These are phyloP conservation scores for Paramecium tetraurelia DNA, from an alignment of 73 alveolate species.

Conservation along the genomic window DNA sequence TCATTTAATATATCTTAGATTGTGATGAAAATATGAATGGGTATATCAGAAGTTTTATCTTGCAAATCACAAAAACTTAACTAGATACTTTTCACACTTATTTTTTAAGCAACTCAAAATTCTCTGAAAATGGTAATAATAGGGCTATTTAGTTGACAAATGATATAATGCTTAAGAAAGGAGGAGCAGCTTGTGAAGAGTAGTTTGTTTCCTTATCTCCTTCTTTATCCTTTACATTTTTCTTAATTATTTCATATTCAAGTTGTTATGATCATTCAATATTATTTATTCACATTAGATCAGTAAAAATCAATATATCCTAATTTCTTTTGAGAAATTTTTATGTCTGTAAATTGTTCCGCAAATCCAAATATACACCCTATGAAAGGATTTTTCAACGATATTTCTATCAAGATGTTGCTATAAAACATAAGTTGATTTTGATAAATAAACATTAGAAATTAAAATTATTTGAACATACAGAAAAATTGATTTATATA, in stretches of 20 bases:
- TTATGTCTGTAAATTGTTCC: too few species aligned
- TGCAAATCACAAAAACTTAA: constrained; percentile 13
- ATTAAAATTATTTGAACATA: background rate
- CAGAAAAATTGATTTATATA: background rate
- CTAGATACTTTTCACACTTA: background rate
- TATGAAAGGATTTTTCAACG: too few species aligned
- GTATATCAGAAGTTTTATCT: background rate
- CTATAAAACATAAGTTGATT: too few species aligned
- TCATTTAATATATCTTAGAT: background rate
- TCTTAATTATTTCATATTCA: constrained; percentile 57
- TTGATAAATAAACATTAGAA: too few species aligned
- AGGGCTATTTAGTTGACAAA: background rate
- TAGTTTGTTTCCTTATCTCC: constrained; percentile 55
- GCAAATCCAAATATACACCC: too few species aligned
- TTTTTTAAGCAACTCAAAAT: too few species aligned
- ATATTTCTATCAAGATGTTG: too few species aligned
- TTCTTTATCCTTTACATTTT: constrained; percentile 55
- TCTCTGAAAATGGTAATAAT: constrained; percentile 38
- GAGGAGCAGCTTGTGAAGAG: constrained; percentile 45
- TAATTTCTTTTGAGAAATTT: too few species aligned
- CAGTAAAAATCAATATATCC: too few species aligned
- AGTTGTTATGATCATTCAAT: constrained; percentile 18
- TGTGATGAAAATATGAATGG: constrained; percentile 49
- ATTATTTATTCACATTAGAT: too few species aligned
- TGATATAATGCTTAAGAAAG: constrained; percentile 37